A percentile compares a stretch with the other conserved stretches of the same genome.
These are phyloP conservation scores for Stachybotrys chartarum DNA, from an alignment of 2,329 filamentous ascomycete species.

Conservation along the genomic window DNA sequence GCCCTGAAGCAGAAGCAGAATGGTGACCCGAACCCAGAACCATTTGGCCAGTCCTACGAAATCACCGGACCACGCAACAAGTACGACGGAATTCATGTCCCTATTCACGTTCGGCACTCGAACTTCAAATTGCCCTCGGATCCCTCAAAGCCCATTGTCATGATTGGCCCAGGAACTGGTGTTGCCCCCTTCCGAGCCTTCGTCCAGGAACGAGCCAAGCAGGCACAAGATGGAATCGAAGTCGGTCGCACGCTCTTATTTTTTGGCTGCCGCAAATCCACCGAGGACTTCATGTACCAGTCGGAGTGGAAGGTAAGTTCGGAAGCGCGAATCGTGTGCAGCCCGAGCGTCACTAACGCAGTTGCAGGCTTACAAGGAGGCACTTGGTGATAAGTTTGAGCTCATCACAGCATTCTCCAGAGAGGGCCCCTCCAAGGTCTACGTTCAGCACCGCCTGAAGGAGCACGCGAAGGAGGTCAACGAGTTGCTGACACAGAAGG, in stretches of 20 bases:
- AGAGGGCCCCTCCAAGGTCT: conserved; percentile 80
- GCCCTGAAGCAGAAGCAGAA: conserved; percentile 97
- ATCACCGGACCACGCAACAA: conserved; percentile 90
- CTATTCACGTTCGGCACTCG: conserved; percentile 92
- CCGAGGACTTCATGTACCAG: conserved; percentile 90
- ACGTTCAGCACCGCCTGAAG: conserved; percentile 88
- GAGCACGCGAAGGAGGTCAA: conserved; percentile 80
- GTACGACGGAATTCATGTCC: conserved; percentile 91
- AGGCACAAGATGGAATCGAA: conserved; percentile 69
- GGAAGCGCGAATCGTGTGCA: background rate
- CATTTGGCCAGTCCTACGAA: conserved; percentile 79
- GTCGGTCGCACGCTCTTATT: conserved; percentile 88
- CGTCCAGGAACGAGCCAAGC: conserved; percentile 84
- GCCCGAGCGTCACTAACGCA: conserved; percentile 14
- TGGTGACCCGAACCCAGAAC: conserved; percentile 71
- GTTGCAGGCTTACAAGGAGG: conserved; percentile 69
- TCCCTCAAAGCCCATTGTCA: conserved; percentile 86
- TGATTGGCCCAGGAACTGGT: conserved; percentile 93
- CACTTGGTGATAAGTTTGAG: conserved; percentile 81
- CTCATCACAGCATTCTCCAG: conserved; percentile 94
- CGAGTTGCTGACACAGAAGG: conserved; percentile 75
- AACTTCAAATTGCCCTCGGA: conserved; percentile 99
- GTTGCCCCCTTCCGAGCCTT: conserved; percentile 95
- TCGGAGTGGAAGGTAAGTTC: conserved; percentile 82
- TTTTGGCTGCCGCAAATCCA: conserved; percentile 82